Percentiles rank a stretch among this genome's conserved stretches.
Conservation (phyloP, 768 basidiomycete genomes). For the Boletus barrowsii region DNA sequence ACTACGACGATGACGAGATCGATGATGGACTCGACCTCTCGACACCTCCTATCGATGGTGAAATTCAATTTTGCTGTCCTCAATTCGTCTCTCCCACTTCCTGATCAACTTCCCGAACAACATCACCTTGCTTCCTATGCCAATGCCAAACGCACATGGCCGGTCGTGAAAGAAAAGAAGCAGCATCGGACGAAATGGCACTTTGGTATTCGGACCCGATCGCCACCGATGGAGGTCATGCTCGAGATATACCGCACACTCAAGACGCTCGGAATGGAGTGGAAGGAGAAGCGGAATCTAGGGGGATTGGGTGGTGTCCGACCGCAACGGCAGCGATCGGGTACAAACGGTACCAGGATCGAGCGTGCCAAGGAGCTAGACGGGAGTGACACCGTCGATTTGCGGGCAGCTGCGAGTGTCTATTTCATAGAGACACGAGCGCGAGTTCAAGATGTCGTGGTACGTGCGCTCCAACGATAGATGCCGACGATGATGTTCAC, state of each 20-base stretch:
- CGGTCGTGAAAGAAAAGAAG: constrained; percentile 56
- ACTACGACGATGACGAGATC: constrained; percentile 50
- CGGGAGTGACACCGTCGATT: constrained; percentile 54
- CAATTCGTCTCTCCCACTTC: constrained; percentile 82
- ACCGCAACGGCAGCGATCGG: constrained; percentile 32
- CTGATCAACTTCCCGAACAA: constrained; percentile 56
- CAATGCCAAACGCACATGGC: constrained; percentile 45
- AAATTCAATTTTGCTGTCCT: constrained; percentile 75
- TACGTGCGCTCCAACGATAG: constrained; percentile 38
- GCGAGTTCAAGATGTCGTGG: constrained; percentile 87
- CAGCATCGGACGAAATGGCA: constrained; percentile 91
- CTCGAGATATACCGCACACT: constrained; percentile 95
- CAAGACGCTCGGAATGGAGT: constrained; percentile 90
- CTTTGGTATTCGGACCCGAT: constrained; percentile 92
- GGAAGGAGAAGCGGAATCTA: constrained; percentile 86
- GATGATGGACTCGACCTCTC: constrained; percentile 52
- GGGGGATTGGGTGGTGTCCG: constrained; percentile 63
- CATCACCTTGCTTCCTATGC: constrained; percentile 72
- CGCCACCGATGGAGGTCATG: constrained; percentile 99
- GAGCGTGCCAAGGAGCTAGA: constrained; percentile 64
- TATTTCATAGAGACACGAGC: constrained; percentile 95
- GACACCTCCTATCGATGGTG: constrained; percentile 35
- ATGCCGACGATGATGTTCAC: neutral
- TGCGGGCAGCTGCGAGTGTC: constrained; percentile 69
- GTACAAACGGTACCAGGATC: constrained; percentile 41